Evolutionary conservation across 2,329 filamentous ascomycete genomes (phyloP).

Genomic region (Ophiocordyceps camponoti-saundersi): DNA sequence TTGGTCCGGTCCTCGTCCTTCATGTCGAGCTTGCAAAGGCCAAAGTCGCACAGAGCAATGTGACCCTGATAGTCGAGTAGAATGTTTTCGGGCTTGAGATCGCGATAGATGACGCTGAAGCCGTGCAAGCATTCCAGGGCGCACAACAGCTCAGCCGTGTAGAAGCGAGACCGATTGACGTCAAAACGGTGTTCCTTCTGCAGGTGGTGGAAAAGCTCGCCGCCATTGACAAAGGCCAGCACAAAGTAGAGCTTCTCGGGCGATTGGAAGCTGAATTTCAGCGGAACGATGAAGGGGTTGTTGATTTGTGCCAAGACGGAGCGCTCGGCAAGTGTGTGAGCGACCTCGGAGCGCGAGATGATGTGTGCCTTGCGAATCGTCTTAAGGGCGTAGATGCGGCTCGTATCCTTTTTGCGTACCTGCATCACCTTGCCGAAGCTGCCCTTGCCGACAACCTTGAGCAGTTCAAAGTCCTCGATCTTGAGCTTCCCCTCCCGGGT

Average conservation of each 20-base stretch:
- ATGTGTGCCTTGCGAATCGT: slow-evolving; percentile 99
- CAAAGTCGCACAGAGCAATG: slow-evolving; percentile 95
- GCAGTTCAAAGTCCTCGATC: slow-evolving; percentile 90
- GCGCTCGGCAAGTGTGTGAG: slow-evolving; percentile 87
- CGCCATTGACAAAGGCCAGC: slow-evolving; percentile 91
- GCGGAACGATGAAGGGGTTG: slow-evolving; percentile 95
- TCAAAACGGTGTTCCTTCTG: slow-evolving; percentile 96
- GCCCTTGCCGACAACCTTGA: slow-evolving; percentile 96
- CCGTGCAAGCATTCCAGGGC: slow-evolving; percentile 92
- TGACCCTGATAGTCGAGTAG: slow-evolving; percentile 94
- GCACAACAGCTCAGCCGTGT: slow-evolving; percentile 89
- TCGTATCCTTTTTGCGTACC: slow-evolving; percentile 94
- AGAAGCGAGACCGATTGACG: slow-evolving; percentile 91
- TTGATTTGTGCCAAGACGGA: slow-evolving; percentile 99
- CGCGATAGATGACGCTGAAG: slow-evolving; percentile 91
- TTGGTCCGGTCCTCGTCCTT: slow-evolving; percentile 98
- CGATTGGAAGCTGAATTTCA: slow-evolving; percentile 98
- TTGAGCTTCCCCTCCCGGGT: slow-evolving; percentile 77
- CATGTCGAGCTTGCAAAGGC: slow-evolving; percentile 96
- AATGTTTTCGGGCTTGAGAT: slow-evolving; percentile 74
- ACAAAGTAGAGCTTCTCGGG: slow-evolving; percentile 98
- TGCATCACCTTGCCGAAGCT: slow-evolving; percentile 99
- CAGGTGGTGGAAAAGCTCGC: slow-evolving; percentile 92
- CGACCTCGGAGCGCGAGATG: slow-evolving; percentile 93
- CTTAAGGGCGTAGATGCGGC: slow-evolving; percentile 95